A percentile compares a stretch with the other conserved stretches of the same genome.
Evolutionary conservation across 2,329 filamentous ascomycete species (phyloP).

Genomic region (Ophiostoma quercus): DNA sequence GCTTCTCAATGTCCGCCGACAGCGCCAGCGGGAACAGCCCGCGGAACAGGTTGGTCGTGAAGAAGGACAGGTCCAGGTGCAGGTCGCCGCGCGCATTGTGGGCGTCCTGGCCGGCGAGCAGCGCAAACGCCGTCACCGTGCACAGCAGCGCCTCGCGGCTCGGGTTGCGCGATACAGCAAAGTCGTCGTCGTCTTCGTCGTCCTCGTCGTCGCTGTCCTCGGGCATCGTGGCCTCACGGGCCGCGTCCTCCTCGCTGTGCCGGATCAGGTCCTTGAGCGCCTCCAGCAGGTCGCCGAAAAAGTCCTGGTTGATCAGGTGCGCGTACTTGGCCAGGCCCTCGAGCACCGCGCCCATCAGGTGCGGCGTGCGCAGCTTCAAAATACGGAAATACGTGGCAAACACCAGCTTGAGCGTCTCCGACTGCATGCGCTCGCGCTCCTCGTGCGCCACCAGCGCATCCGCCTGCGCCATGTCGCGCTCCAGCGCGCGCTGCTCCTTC

Average conservation of each 20-base stretch:
- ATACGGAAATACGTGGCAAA: constrained; percentile 95
- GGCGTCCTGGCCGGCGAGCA: constrained; percentile 88
- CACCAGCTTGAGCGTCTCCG: constrained; percentile 91
- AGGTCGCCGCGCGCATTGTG: constrained; percentile 75
- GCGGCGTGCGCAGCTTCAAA: constrained; percentile 71
- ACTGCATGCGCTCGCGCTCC: constrained; percentile 87
- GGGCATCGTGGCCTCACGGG: constrained; percentile 45
- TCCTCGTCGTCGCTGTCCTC: constrained; percentile 46
- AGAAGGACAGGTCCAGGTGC: constrained; percentile 89
- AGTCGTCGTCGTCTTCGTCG: constrained; percentile 47
- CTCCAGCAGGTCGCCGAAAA: constrained; percentile 94
- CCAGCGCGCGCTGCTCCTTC: constrained; percentile 79
- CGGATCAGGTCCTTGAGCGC: constrained; percentile 88
- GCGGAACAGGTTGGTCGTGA: constrained; percentile 88
- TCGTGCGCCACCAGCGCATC: constrained; percentile 89
- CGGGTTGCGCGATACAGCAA: constrained; percentile 57
- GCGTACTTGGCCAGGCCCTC: constrained; percentile 92
- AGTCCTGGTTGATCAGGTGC: constrained; percentile 97
- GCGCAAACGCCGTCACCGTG: constrained; percentile 92
- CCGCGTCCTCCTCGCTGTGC: constrained; percentile 59
- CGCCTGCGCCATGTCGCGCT: constrained; percentile 89
- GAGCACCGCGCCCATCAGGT: constrained; percentile 93
- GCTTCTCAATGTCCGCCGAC: constrained; percentile 80
- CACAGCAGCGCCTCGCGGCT: constrained; percentile 86
- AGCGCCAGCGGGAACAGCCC: constrained; percentile 72